Percentiles rank a stretch among this genome's conserved stretches.
Conservation (phyloP, 352 stramenopile species). For the Phytophthora foliorum region DNA sequence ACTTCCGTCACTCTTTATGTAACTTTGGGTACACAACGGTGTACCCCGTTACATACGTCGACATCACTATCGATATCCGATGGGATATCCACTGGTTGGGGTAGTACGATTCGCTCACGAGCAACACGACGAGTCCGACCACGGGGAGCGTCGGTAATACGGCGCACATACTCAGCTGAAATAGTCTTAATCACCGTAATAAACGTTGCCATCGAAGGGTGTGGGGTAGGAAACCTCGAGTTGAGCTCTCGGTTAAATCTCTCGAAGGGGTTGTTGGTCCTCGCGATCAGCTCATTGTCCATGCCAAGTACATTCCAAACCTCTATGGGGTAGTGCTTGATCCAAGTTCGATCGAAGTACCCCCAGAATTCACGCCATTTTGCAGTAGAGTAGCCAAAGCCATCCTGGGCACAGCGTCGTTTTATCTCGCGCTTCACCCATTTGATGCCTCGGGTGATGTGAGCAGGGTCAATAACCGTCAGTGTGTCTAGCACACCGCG, state of each 20-base stretch:
- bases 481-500: constrained; percentile 9
- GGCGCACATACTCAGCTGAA: neutral
- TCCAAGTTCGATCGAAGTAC: constrained; percentile 3
- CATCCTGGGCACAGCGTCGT: neutral
- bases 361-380: neutral
- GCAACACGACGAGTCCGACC: too few relatives aligned
- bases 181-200: neutral
- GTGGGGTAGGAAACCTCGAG: neutral
- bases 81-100: too few relatives aligned
- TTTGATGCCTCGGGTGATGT: neutral
- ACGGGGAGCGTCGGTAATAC: neutral
- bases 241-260: constrained; percentile 6
- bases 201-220: neutral
- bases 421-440: constrained; percentile 4
- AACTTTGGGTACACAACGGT: too few relatives aligned
- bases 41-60: too few relatives aligned
- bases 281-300: neutral
- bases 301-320: neutral
- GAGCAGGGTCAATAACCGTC: neutral
- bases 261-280: neutral
- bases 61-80: too few relatives aligned
- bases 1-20: too few relatives aligned
- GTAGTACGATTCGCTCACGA: too few relatives aligned
- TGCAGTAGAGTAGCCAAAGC: neutral
- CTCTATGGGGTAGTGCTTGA: neutral